These are phyloP conservation scores for Scenedesmus sp. DNA, from an alignment of 163 green algal species.

Conservation along the genomic window DNA sequence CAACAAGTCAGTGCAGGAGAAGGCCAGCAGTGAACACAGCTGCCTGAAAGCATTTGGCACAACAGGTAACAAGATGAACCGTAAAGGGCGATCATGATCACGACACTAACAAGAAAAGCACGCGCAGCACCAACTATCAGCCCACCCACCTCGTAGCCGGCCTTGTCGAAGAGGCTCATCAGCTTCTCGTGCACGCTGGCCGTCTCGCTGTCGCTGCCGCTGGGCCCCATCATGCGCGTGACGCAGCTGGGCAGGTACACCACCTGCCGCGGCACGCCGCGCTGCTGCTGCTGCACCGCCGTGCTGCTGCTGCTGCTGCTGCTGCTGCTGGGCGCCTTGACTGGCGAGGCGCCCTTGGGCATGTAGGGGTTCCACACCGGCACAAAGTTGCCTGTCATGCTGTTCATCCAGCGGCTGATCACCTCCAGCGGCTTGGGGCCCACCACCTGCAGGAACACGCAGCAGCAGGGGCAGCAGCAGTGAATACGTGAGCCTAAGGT, in stretches of 20 bases:
- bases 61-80: too few relatives aligned
- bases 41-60: too few relatives aligned
- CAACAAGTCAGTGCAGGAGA: too few relatives aligned
- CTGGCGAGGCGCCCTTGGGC: slow-evolving; percentile 80
- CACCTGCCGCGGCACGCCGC: slow-evolving; percentile 80
- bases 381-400: slow-evolving; percentile 75
- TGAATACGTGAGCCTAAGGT: too few relatives aligned
- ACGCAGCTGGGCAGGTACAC: slow-evolving; percentile 96
- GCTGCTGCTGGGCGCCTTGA: slow-evolving; percentile 44
- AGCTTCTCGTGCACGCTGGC: slow-evolving; percentile 91
- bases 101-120: too few relatives aligned
- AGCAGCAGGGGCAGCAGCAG: background rate
- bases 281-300: background rate
- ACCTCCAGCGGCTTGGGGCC: slow-evolving; percentile 80
- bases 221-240: slow-evolving; percentile 97
- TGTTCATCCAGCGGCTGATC: slow-evolving; percentile 83
- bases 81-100: too few relatives aligned
- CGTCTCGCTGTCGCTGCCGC: slow-evolving; percentile 76
- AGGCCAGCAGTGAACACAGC: too few relatives aligned
- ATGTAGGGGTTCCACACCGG: slow-evolving; percentile 97
- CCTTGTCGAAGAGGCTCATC: slow-evolving; percentile 74
- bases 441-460: slow-evolving; percentile 59
- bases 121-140: background rate
- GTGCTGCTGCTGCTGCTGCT: slow-evolving; percentile 8
- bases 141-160: slow-evolving; percentile 85